Evolutionary conservation across 495 filamentous ascomycete genomes (phyloP), one percentile per base, ranked within the genome.

Genomic region (Tirmania nivea): DNA sequence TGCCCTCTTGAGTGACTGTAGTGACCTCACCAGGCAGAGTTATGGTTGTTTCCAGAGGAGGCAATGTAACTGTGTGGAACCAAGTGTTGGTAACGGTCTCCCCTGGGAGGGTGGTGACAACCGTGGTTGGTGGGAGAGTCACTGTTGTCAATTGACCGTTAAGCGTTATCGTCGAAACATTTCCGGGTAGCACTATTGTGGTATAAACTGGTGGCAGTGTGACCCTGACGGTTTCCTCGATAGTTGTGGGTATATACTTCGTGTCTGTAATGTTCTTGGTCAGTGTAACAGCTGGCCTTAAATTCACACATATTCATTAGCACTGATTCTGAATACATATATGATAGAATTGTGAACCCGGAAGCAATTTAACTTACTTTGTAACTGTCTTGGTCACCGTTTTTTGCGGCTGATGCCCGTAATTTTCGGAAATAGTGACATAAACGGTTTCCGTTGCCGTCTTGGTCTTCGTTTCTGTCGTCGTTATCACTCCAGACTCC

Each of bases 361-460:
- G 37, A 34, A 16, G 17, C 49, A 25, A 3, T 51, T 25, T 19
- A 14, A 14, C 16, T 3, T 14, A 51, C 49, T 51, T 16, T 8
- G 49, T 17, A 51, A 25, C 49, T 51, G 16, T 16, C 7, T 8
- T 19, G 9, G 7, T n/a, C 19, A 48, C 42, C 4, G 42, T n/a
- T n/a, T 3, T 2, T 48, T 48, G 42, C n/a, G 0, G 4, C 4
- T n/a, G 14, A 48, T 19, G 0, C 19, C 52, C 14, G 48, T 48
- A 50, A 31, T 1, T 7, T 3, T 7, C 25, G 25, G 25, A 31
- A 0, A 31, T 31, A 31, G 25, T 31, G 25, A 31, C 1, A 31
- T 5, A 31, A 31, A 31, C 25, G 1, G 21, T 45, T 11, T 51
- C 49, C 19, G 58, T 35, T 14, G 55, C 49, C 17, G 59, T 61